Evolutionary conservation across 2,329 filamentous ascomycete genomes (phyloP).

Genomic region (Alternaria gaisen): DNA sequence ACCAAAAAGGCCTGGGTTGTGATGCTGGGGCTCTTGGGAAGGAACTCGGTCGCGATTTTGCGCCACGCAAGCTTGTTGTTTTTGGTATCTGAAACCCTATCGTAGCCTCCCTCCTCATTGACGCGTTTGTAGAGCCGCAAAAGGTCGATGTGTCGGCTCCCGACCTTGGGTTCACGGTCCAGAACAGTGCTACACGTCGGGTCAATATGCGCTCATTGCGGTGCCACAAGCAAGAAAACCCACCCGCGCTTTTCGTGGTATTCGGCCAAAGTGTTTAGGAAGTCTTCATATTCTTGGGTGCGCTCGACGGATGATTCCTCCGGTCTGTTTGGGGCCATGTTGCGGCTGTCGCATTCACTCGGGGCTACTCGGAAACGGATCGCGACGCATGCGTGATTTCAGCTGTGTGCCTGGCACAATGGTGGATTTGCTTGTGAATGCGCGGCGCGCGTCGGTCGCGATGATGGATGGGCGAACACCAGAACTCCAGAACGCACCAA

Average conservation of each 20-base stretch:
- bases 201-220: constrained; percentile 36
- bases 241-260: constrained; percentile 82
- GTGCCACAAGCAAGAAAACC: constrained; percentile 33
- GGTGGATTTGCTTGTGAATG: constrained; percentile 32
- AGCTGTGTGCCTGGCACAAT: constrained; percentile 34
- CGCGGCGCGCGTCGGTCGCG: constrained; percentile 45
- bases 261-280: constrained; percentile 74
- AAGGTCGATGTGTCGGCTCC: constrained; percentile 77
- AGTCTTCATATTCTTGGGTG: constrained; percentile 75
- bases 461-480: constrained; percentile 43
- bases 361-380: constrained; percentile 20
- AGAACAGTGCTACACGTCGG: constrained; percentile 67
- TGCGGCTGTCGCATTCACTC: constrained; percentile 49
- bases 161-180: constrained; percentile 83
- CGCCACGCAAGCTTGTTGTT: constrained; percentile 87
- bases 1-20: constrained; percentile 85
- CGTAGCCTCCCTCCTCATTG: constrained; percentile 81
- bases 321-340: constrained; percentile 56
- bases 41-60: constrained; percentile 77
- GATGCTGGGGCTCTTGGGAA: constrained; percentile 74
- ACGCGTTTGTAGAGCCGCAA: constrained; percentile 81
- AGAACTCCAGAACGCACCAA: constrained; percentile 37
- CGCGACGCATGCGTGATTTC: constrained; percentile 33
- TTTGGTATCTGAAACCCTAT: constrained; percentile 73
- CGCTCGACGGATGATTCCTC: constrained; percentile 58